Evolutionary conservation across 768 basidiomycete genomes (phyloP).

Genomic region (Psilocybe sp.): DNA sequence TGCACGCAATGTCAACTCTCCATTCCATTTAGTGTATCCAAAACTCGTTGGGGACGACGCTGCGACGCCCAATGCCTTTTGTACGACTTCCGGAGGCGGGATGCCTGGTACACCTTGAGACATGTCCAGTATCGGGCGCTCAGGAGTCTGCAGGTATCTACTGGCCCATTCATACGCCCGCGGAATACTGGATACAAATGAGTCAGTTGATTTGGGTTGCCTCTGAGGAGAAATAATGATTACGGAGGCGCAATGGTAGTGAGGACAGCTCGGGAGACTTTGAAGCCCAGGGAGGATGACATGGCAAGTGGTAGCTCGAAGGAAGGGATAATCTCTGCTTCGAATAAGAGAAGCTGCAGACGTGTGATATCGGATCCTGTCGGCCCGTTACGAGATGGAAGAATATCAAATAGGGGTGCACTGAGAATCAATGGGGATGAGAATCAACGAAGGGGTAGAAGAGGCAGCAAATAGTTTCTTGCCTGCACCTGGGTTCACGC

Average conservation of each 20-base stretch:
- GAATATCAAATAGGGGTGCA: neutral
- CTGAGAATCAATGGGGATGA: neutral
- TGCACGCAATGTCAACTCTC: constrained; percentile 49
- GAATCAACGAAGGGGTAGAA: neutral
- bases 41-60: constrained; percentile 41
- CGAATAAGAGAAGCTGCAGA: neutral
- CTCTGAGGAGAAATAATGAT: constrained; percentile 8
- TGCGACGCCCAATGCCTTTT: constrained; percentile 44
- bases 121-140: constrained; percentile 60
- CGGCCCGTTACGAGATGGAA: no score
- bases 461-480: neutral
- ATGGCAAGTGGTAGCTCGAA: neutral
- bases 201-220: neutral
- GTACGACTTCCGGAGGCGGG: constrained; percentile 54
- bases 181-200: constrained; percentile 41
- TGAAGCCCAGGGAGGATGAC: constrained; percentile 24
- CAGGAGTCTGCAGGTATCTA: constrained; percentile 36
- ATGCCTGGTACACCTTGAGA: constrained; percentile 74
- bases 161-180: constrained; percentile 56
- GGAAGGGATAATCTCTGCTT: neutral
- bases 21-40: constrained; percentile 59
- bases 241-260: constrained; percentile 47
- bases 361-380: neutral
- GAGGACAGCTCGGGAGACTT: constrained; percentile 38
- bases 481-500: no score